Evolutionary conservation across 106 monocot species (phyloP), one percentile per base, ranked within the genome.

Genomic region (Dioscorea dumetorum): DNA sequence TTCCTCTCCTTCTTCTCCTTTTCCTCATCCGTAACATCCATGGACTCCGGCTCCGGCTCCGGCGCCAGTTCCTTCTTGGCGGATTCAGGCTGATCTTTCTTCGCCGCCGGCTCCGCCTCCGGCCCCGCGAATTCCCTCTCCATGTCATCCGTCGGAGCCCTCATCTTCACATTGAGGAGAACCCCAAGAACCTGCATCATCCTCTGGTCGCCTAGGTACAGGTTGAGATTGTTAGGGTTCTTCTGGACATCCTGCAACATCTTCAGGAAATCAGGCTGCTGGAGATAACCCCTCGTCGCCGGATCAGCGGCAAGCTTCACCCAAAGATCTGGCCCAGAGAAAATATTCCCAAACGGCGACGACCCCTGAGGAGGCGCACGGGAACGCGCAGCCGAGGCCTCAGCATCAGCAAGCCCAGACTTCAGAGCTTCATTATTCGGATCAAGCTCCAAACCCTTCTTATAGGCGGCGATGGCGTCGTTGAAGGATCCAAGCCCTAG

Each of bases 241-340:
- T 68, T 72, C 86, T 97, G 97, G 52, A 99, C 68, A 2, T 99
- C 97, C 68, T 84, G 86, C 21, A 99, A 60, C 89, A 99, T 99
- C 78, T 63, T 78, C 1, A 92, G 41, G 50, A 99, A 92, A 51
- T 99, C 97, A 33, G 89, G 92, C 79, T 99, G 89, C 84, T 89
- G 84, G 33, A 92, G 65, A 61, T 82, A 90, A 2, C 66, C 70
- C 67, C 92, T 79, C 3, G 92, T 99, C 23, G 79, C 67, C 24
- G 97, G 92, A 82, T 99, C 92, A 12, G 92, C 89, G 5, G 92
- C 72, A 12, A 92, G 78, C 80, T 87, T 99, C 49, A 81, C 82
- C 97, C 97, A 99, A 19, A 99, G 49, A 58, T 99, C 92, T 19
- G 89, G 87, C 5, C 97, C 97, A 70, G 82, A 73, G 81, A 92